These are phyloP conservation scores for Aspergillus tubingensis DNA, from an alignment of 2,329 filamentous ascomycete species.

Conservation along the genomic window DNA sequence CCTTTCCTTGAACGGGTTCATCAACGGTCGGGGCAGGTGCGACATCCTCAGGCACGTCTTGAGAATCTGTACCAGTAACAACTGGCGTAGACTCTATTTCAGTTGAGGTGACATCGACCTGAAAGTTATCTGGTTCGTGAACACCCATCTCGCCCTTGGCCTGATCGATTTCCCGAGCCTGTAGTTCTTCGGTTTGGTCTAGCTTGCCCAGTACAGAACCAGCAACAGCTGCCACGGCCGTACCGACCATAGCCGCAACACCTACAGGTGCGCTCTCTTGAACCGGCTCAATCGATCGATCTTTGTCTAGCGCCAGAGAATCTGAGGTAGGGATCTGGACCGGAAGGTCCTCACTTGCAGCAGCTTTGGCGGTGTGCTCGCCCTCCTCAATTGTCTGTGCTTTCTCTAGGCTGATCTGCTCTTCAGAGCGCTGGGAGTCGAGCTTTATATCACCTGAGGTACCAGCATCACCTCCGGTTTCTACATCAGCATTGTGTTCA, in stretches of 20 bases:
- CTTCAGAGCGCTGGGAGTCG: conserved; percentile 6
- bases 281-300: neutral
- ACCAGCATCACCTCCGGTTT: conserved; percentile 20
- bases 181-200: conserved; percentile 8
- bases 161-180: neutral
- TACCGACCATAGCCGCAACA: conserved; percentile 22
- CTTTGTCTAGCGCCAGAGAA: conserved; percentile 3
- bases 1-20: neutral
- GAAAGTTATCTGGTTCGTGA: neutral
- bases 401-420: neutral
- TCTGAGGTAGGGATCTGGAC: conserved; percentile 6
- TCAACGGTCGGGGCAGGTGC: neutral
- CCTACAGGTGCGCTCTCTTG: conserved; percentile 1
- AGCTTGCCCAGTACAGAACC: conserved; percentile 1
- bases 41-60: neutral
- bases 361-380: neutral
- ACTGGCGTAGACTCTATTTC: neutral
- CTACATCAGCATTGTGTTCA: neutral
- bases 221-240: conserved; percentile 19
- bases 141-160: neutral
- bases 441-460: neutral
- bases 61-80: neutral
- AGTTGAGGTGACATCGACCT: neutral
- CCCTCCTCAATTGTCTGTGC: conserved; percentile 2
- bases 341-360: neutral